phyloP scores from a whole-genome alignment of 106 monocot species.

The Acanthochlamys bracteata region DNA sequence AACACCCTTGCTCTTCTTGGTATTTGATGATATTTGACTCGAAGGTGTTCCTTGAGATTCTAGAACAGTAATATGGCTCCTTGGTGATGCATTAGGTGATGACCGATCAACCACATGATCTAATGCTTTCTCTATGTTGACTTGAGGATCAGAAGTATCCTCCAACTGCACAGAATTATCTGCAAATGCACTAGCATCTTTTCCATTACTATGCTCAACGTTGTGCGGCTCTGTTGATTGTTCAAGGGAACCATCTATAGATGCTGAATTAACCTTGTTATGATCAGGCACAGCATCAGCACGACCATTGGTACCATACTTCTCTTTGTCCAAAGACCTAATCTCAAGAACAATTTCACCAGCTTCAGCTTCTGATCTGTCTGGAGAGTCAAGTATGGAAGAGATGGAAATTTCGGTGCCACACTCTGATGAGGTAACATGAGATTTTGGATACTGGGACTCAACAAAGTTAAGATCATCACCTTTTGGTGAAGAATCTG shows the following conservation, averaged over 20 bases:
- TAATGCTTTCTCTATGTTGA: conserved; percentile 11
- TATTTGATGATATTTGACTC: conserved; percentile 43
- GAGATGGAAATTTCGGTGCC: conserved; percentile 94
- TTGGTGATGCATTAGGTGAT: conserved; percentile 65
- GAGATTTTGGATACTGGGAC: conserved; percentile 25
- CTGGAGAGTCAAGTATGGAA: conserved; percentile 83
- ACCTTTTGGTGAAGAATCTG: conserved; percentile 5
- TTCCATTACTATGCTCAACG: conserved; percentile 7
- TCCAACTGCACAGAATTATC: conserved; percentile 11
- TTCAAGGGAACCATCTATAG: conserved; percentile 4
- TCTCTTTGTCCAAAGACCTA: conserved; percentile 29
- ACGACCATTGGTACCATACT: conserved; percentile 13
- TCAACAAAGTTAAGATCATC: conserved; percentile 6
- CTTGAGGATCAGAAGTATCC: conserved; percentile 1
- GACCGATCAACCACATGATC: conserved; percentile 9
- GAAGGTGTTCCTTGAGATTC: conserved; percentile 65
- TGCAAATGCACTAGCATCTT: background rate
- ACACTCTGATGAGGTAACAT: conserved; percentile 61
- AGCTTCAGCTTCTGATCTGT: conserved; percentile 70
- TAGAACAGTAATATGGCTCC: conserved; percentile 31
- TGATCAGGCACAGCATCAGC: conserved; percentile 6
- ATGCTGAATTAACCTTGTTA: conserved; percentile 18
- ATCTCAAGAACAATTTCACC: conserved; percentile 84
- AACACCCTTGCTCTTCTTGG: conserved; percentile 25
- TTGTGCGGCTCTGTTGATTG: conserved; percentile 3